Conservation (phyloP, 148 eudicot genomes). For the Polygonum aviculare region DNA sequence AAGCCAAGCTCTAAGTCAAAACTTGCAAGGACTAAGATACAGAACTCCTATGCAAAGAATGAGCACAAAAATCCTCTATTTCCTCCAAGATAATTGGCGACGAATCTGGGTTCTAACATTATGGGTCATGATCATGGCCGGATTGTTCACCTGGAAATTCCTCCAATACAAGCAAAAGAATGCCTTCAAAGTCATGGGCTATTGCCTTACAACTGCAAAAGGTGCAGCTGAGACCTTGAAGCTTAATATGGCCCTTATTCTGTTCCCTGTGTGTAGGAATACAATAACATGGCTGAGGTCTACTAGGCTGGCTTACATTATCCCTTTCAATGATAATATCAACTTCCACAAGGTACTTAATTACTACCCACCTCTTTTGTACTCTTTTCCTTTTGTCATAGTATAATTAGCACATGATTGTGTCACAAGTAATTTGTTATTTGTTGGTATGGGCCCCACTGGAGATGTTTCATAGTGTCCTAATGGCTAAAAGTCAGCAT, state of each 20-base stretch:
- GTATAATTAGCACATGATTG: background rate
- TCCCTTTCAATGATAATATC: constrained; percentile 93
- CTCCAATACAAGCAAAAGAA: constrained; percentile 63
- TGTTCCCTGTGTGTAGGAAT: constrained; percentile 94
- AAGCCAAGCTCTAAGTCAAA: constrained; percentile 89
- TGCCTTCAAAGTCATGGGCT: constrained; percentile 86
- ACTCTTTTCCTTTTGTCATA: constrained; percentile 10
- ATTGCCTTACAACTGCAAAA: constrained; percentile 85
- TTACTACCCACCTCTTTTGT: constrained; percentile 1
- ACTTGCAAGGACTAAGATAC: constrained; percentile 69
- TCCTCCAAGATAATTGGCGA: constrained; percentile 76
- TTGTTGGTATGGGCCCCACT: background rate
- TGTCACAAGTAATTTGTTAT: background rate
- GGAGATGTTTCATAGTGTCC: background rate
- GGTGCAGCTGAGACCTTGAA: constrained; percentile 97
- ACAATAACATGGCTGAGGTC: constrained; percentile 93
- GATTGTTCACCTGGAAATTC: constrained; percentile 81
- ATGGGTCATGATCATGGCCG: constrained; percentile 73
- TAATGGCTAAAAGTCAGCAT: background rate
- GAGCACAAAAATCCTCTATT: constrained; percentile 43
- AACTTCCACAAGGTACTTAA: constrained; percentile 87
- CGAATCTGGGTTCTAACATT: constrained; percentile 71
- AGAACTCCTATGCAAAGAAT: constrained; percentile 46
- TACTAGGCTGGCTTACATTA: constrained; percentile 51
- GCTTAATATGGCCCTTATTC: constrained; percentile 82